Base-by-base conservation (phyloP, 371 early-diverging fungal genomes). In the Dichotomocladium elegans region DNA sequence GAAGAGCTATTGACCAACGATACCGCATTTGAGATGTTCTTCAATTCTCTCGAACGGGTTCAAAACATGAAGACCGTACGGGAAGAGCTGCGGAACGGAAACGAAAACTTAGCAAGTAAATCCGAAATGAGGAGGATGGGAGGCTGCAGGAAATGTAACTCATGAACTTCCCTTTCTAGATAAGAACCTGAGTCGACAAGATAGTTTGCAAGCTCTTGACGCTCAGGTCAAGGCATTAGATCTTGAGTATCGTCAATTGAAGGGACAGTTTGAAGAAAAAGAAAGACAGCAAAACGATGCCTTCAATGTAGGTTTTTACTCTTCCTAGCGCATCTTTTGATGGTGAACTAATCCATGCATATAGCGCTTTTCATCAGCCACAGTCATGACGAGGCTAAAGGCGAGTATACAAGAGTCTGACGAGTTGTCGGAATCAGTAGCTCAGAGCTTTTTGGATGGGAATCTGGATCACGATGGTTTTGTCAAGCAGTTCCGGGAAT, bases 381-480 rank as follows among this genome's bases (percentile, higher is more conserved):
- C 79, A 11, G 68, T 83, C 3, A 68, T 80, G 21, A 74, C 81
- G 6, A 64, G 77, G 50, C 56, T 83, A 6, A 77, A 80, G 29
- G 73, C 80, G 17, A 71, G 79, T 41, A 72, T 74, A n/a, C 65
- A 77, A 42, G 83, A 83, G 51, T 81, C 77, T 4, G 83, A 83
- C 30, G 83, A 83, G 15, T 45, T 83, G 57, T 83, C 83, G 17
- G 83, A 83, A 50, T 79, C 80, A 3, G 69, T 83, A 1, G 77
- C 79, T 10, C 81, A 81, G 41, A 77, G 79, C 21, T 83, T 80
- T 52, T 55, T 81, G 67, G 83, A 83, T 34, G 81, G 81, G 33
- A 80, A 74, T 35, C 40, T 83, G 45, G 79, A 79, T 51, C 75
- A 78, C 34, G 83, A 81, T 11, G 68, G 65, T 1, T 83, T 83